These are phyloP conservation scores for Rachicladosporium sp. DNA, from an alignment of 2,329 filamentous ascomycete species.

Conservation along the genomic window DNA sequence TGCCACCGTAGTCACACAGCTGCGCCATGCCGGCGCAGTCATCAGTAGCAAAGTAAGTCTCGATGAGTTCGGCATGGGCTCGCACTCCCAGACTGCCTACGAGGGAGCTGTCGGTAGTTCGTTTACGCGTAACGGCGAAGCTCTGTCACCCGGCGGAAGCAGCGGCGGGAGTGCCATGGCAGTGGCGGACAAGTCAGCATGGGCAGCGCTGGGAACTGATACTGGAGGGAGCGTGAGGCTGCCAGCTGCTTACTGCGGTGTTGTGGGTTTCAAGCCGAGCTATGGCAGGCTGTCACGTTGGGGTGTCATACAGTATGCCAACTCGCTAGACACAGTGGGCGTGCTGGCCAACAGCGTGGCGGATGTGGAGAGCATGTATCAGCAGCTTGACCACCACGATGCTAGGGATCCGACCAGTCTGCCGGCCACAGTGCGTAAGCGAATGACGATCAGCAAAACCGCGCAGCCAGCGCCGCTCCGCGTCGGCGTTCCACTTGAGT, in stretches of 20 bases:
- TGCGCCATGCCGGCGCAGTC: constrained; percentile 50
- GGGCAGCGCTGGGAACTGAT: constrained; percentile 75
- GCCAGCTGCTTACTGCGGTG: constrained; percentile 74
- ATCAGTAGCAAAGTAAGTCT: constrained; percentile 77
- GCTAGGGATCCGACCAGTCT: constrained; percentile 50
- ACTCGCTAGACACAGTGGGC: constrained; percentile 84
- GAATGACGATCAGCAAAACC: constrained; percentile 24
- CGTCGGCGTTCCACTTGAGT: constrained; percentile 57
- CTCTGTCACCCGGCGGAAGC: constrained; percentile 68
- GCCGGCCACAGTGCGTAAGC: constrained; percentile 6
- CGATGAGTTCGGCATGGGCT: constrained; percentile 95
- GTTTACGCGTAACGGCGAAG: constrained; percentile 20
- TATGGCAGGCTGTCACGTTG: constrained; percentile 78
- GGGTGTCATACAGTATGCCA: constrained; percentile 83
- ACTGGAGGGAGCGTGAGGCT: constrained; percentile 82
- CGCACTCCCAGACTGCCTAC: constrained; percentile 58
- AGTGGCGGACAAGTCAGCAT: constrained; percentile 52
- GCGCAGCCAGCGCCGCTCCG: constrained; percentile 21
- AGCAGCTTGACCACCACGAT: constrained; percentile 49
- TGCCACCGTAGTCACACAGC: constrained; percentile 62
- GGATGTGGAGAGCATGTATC: constrained; percentile 33
- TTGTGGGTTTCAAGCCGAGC: constrained; percentile 79
- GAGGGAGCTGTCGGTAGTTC: constrained; percentile 53
- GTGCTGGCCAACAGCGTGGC: constrained; percentile 50
- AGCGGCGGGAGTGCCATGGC: constrained; percentile 89